phyloP scores from a whole-genome alignment of 257 asterid species.

The Scutellaria baicalensis region DNA sequence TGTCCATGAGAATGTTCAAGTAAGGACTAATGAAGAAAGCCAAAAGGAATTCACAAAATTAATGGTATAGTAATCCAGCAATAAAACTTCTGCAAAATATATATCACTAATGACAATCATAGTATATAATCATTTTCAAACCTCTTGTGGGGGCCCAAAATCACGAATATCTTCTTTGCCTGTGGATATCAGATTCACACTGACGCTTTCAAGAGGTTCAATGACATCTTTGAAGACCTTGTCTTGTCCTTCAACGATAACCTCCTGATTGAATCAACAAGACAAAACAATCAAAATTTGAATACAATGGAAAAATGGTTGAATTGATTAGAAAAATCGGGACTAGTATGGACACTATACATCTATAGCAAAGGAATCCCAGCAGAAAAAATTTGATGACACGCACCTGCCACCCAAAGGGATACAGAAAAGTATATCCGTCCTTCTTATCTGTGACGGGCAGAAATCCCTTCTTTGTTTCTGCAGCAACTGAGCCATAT shows the following conservation, averaged over 20 bases:
- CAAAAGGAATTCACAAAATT: neutral
- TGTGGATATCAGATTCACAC: conserved; percentile 74
- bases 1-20: neutral
- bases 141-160: conserved; percentile 83
- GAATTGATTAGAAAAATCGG: neutral
- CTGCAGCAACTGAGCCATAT: conserved; percentile 92
- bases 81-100: neutral
- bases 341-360: neutral
- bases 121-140: conserved; percentile 16
- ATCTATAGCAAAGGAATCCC: neutral
- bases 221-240: conserved; percentile 95
- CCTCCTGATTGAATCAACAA: conserved; percentile 50
- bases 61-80: neutral
- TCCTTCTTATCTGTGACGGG: conserved; percentile 73
- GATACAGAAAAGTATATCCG: conserved; percentile 72
- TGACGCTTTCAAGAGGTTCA: conserved; percentile 90
- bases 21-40: neutral
- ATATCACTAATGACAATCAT: neutral
- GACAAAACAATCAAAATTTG: neutral
- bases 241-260: conserved; percentile 83
- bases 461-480: conserved; percentile 74
- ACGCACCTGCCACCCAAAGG: conserved; percentile 92
- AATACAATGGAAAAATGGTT: neutral
- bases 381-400: neutral
- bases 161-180: conserved; percentile 79